These are phyloP conservation scores for Persicaria tinctoria DNA, from an alignment of 148 eudicot species.

Conservation along the genomic window DNA sequence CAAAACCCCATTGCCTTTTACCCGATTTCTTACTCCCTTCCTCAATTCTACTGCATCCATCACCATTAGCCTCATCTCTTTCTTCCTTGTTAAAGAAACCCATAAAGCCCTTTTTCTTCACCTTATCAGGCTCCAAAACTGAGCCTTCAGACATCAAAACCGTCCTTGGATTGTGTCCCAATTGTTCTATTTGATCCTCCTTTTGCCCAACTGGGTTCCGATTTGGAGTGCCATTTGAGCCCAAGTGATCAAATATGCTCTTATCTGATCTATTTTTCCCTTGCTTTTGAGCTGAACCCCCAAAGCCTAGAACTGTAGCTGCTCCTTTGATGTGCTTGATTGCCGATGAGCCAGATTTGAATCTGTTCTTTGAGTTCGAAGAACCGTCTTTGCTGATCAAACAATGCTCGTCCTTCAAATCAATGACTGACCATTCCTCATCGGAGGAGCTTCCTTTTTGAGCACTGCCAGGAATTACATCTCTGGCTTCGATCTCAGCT, in stretches of 20 bases:
- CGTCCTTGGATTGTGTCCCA: slow-evolving; percentile 15
- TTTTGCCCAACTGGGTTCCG: slow-evolving; percentile 10
- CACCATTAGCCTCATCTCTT: slow-evolving; percentile 16
- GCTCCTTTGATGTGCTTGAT: slow-evolving; percentile 48
- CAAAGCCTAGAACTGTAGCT: slow-evolving; percentile 45
- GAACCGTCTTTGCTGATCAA: slow-evolving; percentile 26
- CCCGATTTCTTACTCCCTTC: slow-evolving; percentile 19
- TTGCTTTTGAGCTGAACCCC: slow-evolving; percentile 28
- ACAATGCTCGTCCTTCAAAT: slow-evolving; percentile 51
- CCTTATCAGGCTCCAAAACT: slow-evolving; percentile 24
- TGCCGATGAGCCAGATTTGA: slow-evolving; percentile 35
- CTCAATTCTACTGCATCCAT: slow-evolving; percentile 27
- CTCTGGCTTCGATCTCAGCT: slow-evolving; percentile 55
- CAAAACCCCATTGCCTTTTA: slow-evolving; percentile 42
- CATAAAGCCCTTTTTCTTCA: slow-evolving; percentile 34
- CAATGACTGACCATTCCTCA: slow-evolving; percentile 76
- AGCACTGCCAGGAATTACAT: slow-evolving; percentile 35
- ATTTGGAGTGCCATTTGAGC: slow-evolving; percentile 7
- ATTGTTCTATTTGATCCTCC: too few relatives aligned
- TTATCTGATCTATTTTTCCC: slow-evolving; percentile 32
- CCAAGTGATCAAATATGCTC: slow-evolving; percentile 28
- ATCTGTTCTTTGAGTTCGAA: slow-evolving; percentile 30
- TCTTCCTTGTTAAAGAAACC: slow-evolving; percentile 25
- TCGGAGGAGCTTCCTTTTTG: slow-evolving; percentile 28
- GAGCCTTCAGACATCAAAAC: slow-evolving; percentile 52